Percentiles rank a stretch among this genome's conserved stretches.
Conservation (phyloP, 2,329 filamentous ascomycete genomes). For the Mariannaea elegans region DNA sequence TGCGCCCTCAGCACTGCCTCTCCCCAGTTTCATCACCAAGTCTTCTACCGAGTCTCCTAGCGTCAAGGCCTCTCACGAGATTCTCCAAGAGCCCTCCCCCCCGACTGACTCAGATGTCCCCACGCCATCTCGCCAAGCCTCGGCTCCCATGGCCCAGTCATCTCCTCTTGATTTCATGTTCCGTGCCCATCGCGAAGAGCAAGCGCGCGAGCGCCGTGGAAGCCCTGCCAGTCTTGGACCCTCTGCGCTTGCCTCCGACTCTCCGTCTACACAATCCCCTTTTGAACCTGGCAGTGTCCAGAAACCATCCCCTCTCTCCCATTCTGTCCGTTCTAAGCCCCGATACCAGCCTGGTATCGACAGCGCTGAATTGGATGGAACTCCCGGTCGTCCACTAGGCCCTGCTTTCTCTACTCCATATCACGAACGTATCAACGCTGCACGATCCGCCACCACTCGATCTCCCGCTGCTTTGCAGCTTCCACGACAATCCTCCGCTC, state of each 20-base stretch:
- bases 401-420: constrained; percentile 76
- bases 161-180: constrained; percentile 93
- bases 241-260: constrained; percentile 54
- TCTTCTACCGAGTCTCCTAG: constrained; percentile 72
- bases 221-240: constrained; percentile 58
- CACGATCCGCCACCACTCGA: constrained; percentile 48
- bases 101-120: constrained; percentile 63
- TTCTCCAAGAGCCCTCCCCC: constrained; percentile 56
- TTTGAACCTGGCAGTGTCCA: constrained; percentile 38
- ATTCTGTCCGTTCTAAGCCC: constrained; percentile 35
- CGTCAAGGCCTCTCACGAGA: constrained; percentile 46
- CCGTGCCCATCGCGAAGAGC: constrained; percentile 83
- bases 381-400: constrained; percentile 63
- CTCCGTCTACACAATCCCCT: constrained; percentile 57
- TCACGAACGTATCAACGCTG: constrained; percentile 67
- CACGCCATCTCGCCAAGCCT: constrained; percentile 52
- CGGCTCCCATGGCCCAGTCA: constrained; percentile 54
- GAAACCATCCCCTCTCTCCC: constrained; percentile 37
- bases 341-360: constrained; percentile 39
- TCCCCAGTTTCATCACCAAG: constrained; percentile 86
- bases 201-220: constrained; percentile 65
- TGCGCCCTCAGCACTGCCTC: constrained; percentile 86
- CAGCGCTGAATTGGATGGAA: constrained; percentile 69
- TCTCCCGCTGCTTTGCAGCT: constrained; percentile 23
- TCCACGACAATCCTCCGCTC: constrained; percentile 20